Evolutionary conservation across 2,329 filamentous ascomycete genomes (phyloP), one percentile per base, ranked within the genome.

Genomic region (Claviceps arundinis): DNA sequence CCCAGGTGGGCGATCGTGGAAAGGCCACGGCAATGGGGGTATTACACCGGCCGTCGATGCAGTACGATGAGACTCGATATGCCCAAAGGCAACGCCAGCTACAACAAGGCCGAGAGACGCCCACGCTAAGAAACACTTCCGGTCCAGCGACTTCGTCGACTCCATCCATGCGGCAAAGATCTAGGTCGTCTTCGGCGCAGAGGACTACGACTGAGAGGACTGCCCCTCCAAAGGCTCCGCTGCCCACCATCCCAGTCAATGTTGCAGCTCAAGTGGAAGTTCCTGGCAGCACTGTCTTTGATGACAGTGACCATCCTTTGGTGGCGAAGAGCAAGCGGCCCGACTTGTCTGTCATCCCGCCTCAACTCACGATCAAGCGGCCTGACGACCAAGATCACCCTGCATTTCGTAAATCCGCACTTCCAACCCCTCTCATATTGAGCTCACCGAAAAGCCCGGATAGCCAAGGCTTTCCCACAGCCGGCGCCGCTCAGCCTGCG

Each of bases 11-110:
- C 56, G 90, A 95, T 59, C 74, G 80, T 47, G 88, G 86, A 50
- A 95, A 93, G 63, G 86, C 87, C 5, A 94, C 88, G 0, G 85
- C 87, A 1, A 68, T 74, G 60, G 73, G 73, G 19, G 69, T 77
- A 24, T 76, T 78, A 54, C 85, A 85, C 57, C 89, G 89, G 62
- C 87, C 89, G 1, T 70, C 73, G 2, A 79, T 84, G 49, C 78
- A 82, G 7, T 95, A 93, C 59, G 88, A 95, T 60, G 90, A 96
- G 61, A 81, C 84, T 19, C 86, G 88, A 61, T 96, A 88, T 61
- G 79, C 87, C 5, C 85, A 94, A 62, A 81, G 89, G 45, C 86
- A 95, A 61, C 71, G 87, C 47, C 86, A 89, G 64, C 79, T 95
- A 64, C 86, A 91, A 56, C 80, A 86, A 60, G 86, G 83, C 30